A percentile compares a stretch with the other conserved stretches of the same genome.
Conservation (phyloP, 1,284 basidiomycete species). For the Irpex sp. region DNA sequence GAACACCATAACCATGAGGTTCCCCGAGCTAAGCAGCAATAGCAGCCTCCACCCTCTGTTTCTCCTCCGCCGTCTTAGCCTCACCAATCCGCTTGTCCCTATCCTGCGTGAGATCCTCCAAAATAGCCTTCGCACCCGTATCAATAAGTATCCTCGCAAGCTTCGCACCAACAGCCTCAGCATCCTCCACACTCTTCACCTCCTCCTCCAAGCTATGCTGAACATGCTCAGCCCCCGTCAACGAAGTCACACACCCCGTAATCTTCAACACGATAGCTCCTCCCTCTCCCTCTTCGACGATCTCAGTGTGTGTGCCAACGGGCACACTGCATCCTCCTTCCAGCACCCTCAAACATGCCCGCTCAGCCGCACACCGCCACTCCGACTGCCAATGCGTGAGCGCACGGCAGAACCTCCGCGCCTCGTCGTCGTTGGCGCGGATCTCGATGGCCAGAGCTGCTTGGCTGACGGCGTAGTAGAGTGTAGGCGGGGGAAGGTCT, state of each 20-base stretch:
- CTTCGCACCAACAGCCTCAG: conserved; percentile 63
- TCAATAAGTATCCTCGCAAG: conserved; percentile 65
- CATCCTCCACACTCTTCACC: conserved; percentile 57
- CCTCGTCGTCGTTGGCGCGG: conserved; percentile 64
- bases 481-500: conserved; percentile 70
- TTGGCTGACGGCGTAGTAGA: conserved; percentile 93
- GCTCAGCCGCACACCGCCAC: conserved; percentile 79
- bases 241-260: conserved; percentile 79
- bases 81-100: conserved; percentile 53
- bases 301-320: conserved; percentile 76
- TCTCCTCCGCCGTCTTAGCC: conserved; percentile 29
- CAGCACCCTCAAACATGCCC: conserved; percentile 81
- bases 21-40: conserved; percentile 12
- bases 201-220: conserved; percentile 55
- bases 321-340: conserved; percentile 98
- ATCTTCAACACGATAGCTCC: conserved; percentile 49
- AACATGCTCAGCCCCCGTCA: conserved; percentile 71
- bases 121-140: conserved; percentile 70
- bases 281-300: conserved; percentile 32
- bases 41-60: conserved; percentile 14
- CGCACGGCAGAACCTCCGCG: conserved; percentile 58
- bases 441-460: conserved; percentile 92
- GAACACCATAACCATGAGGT: neutral
- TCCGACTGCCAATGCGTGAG: conserved; percentile 77
- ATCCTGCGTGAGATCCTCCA: conserved; percentile 76